phyloP scores from a whole-genome alignment of 2,329 filamentous ascomycete genomes.

The Botryotinia calthae region DNA sequence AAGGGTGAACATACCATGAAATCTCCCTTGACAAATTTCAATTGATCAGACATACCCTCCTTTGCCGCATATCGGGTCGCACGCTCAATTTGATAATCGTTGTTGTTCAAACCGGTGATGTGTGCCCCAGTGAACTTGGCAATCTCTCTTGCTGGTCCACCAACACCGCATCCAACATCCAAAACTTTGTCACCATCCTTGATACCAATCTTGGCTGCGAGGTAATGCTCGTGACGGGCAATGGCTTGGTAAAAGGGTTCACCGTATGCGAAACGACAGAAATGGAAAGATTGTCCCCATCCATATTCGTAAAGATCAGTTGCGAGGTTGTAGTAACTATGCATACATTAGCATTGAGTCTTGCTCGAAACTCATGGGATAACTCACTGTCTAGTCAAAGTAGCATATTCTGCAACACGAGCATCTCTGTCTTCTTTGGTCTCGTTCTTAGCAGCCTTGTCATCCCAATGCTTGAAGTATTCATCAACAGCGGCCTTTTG shows the following conservation, averaged over 20 bases:
- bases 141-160: slow-evolving; percentile 92
- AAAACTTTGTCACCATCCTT: slow-evolving; percentile 84
- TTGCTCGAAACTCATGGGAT: neutral
- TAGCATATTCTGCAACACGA: slow-evolving; percentile 69
- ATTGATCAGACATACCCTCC: slow-evolving; percentile 75
- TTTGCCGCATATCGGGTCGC: slow-evolving; percentile 81
- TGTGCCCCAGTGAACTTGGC: slow-evolving; percentile 91
- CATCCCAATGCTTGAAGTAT: slow-evolving; percentile 97
- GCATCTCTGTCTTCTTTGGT: slow-evolving; percentile 76
- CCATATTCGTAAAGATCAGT: slow-evolving; percentile 96
- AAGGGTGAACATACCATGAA: slow-evolving; percentile 66
- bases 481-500: slow-evolving; percentile 82
- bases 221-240: slow-evolving; percentile 95
- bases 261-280: slow-evolving; percentile 85
- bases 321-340: slow-evolving; percentile 92
- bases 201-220: slow-evolving; percentile 84
- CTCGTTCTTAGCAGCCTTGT: slow-evolving; percentile 74
- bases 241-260: slow-evolving; percentile 90
- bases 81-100: slow-evolving; percentile 97
- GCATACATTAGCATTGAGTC: slow-evolving; percentile 28
- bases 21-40: slow-evolving; percentile 89
- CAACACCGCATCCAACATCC: slow-evolving; percentile 95
- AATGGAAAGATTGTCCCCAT: slow-evolving; percentile 96
- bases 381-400: slow-evolving; percentile 83
- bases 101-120: slow-evolving; percentile 94